Evolutionary conservation across 73 alveolate species (phyloP), one percentile per base, ranked within the genome.

Genomic region (Breviolum minutum): DNA sequence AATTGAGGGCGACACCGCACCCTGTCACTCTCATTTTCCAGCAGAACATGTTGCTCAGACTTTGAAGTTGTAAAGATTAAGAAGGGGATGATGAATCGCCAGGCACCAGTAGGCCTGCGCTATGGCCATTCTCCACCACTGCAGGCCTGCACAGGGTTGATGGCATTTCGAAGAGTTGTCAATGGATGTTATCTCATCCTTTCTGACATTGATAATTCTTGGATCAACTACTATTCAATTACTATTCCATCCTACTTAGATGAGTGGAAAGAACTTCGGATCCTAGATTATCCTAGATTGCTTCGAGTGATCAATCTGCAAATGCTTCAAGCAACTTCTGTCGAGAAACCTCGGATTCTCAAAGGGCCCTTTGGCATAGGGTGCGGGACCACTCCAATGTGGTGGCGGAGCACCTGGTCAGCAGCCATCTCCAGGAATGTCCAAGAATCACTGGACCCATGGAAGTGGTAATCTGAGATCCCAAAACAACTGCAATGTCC

Each of bases 321-420:
- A 40, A 40, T 40, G 54, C 54, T 40, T 40, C 54, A 0, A 7
- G 40, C 19, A 12, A 8, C 81, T 20, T n/a, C 81, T 29, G 66
- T 60, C 92, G 29, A 83, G 92, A 5, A 26, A 22, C 94, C 29
- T 63, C 12, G 80, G 70, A 24, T 61, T 63, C 94, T 86, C 94
- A 30, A 86, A 86, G 64, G 94, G 94, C 10, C 94, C 94, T 79
- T 86, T 86, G 64, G 77, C 79, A 73, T 22, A 88, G 95, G 82
- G 22, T 12, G 95, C 26, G 26, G 96, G 96, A 11, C 96, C 96
- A 8, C 73, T 87, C 96, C 96, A 89, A 60, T 89, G 96, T 3
- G 96, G 13, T 10, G 96, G 96, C 9, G 96, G 96, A 48, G 74
- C 96, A 40, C 96, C 86, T 88, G 71, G 64, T n/a, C n/a, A n/a